Conservation (phyloP, 2,329 filamentous ascomycete genomes). For the Aspergillus vadensis region DNA sequence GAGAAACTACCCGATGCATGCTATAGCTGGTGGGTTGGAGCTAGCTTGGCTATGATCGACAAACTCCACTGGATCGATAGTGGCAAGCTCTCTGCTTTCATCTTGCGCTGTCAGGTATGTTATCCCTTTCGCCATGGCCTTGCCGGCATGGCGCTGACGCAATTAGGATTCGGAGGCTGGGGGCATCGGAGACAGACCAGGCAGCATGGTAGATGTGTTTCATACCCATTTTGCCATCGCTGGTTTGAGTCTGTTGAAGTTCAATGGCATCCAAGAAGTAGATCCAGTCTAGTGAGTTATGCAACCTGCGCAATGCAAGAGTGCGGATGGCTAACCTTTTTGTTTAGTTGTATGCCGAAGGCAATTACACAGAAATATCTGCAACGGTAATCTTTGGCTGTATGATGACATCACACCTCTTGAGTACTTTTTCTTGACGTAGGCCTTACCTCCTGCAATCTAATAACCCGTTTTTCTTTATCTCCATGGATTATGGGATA, state of each 20-base stretch:
- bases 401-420: background rate
- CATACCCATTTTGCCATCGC: conserved; percentile 89
- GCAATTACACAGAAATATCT: conserved; percentile 63
- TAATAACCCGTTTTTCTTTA: conserved; percentile 64
- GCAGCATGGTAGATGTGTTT: conserved; percentile 96
- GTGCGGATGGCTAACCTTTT: conserved; percentile 16
- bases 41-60: conserved; percentile 85
- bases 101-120: conserved; percentile 75
- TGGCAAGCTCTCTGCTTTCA: conserved; percentile 75
- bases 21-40: conserved; percentile 98
- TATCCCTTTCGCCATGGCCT: background rate
- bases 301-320: background rate
- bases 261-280: conserved; percentile 74
- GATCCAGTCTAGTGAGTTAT: conserved; percentile 80
- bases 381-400: conserved; percentile 35
- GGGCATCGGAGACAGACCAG: conserved; percentile 86
- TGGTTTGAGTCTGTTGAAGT: conserved; percentile 80
- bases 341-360: conserved; percentile 68
- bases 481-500: conserved; percentile 64
- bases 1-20: conserved; percentile 97
- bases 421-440: conserved; percentile 5
- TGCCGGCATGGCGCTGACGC: conserved; percentile 9
- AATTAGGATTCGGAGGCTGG: conserved; percentile 73
- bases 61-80: conserved; percentile 92
- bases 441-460: conserved; percentile 62